These are phyloP conservation scores for Rhizophora mangle DNA, from an alignment of 345 rosid genomes.

Conservation along the genomic window DNA sequence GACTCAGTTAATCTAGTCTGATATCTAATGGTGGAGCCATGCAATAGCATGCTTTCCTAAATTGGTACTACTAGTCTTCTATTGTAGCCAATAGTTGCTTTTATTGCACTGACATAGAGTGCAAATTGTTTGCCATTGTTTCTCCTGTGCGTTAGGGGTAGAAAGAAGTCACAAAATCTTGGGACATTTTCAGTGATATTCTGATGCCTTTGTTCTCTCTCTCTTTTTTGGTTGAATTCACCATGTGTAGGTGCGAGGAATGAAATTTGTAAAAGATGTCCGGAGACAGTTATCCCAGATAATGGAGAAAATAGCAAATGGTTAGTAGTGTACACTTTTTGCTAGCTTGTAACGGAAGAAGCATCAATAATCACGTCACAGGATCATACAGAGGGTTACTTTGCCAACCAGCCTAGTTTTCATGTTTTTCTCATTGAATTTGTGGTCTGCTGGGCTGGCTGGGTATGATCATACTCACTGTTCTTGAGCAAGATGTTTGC, in stretches of 20 bases:
- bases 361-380: no score
- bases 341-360: neutral
- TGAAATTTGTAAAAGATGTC: conserved; percentile 87
- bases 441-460: neutral
- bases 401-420: neutral
- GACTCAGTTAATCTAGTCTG: neutral
- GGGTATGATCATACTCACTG: neutral
- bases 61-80: neutral
- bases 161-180: neutral
- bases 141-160: neutral
- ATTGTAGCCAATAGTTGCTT: neutral
- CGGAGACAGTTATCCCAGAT: conserved; percentile 83
- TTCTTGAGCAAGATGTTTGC: neutral
- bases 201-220: neutral
- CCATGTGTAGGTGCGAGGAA: conserved; percentile 74
- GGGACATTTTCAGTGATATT: neutral
- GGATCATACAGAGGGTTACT: no score
- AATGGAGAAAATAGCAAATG: conserved; percentile 80
- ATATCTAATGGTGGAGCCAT: neutral
- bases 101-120: neutral
- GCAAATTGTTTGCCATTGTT: no score
- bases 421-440: neutral
- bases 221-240: neutral
- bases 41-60: neutral
- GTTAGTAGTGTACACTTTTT: conserved; percentile 36